Percentiles rank a stretch among this genome's conserved stretches.
phyloP scores from a whole-genome alignment of 768 basidiomycete species.

The Baorangia bicolor region DNA sequence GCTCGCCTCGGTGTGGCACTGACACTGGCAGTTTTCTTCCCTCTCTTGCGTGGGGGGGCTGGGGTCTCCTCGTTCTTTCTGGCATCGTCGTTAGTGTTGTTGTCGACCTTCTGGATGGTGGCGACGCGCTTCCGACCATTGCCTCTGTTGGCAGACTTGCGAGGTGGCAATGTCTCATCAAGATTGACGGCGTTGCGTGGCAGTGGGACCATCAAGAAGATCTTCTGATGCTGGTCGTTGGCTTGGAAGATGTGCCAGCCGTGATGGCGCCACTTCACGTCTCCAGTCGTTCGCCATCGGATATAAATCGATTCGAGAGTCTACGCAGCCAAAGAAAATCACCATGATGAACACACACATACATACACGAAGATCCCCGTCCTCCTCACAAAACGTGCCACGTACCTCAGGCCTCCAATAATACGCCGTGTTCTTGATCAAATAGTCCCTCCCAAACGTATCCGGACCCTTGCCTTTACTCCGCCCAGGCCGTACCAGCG shows the following conservation, averaged over 20 bases:
- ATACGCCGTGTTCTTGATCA: constrained; percentile 44
- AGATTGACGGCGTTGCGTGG: too few species aligned
- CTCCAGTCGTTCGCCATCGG: constrained; percentile 68
- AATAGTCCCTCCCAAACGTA: constrained; percentile 51
- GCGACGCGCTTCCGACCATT: too few species aligned
- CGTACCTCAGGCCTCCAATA: constrained; percentile 70
- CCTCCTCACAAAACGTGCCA: neutral
- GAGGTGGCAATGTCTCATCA: too few species aligned
- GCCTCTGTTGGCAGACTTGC: too few species aligned
- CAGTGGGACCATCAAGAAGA: too few species aligned
- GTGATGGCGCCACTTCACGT: constrained; percentile 65
- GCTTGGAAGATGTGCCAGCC: constrained; percentile 72
- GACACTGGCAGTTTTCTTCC: too few species aligned
- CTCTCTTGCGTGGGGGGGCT: too few species aligned
- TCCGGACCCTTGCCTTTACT: neutral
- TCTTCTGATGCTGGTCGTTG: too few species aligned
- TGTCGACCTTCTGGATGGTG: too few species aligned
- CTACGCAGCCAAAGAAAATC: constrained; percentile 33
- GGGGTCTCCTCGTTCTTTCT: too few species aligned
- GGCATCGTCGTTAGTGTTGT: too few species aligned
- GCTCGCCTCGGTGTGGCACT: too few species aligned
- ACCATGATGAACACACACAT: neutral
- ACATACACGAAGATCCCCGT: neutral
- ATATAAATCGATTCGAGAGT: constrained; percentile 73
- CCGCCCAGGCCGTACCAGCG: neutral